phyloP scores from a whole-genome alignment of 805 yeast genomes.

The Ogataea minuta region DNA sequence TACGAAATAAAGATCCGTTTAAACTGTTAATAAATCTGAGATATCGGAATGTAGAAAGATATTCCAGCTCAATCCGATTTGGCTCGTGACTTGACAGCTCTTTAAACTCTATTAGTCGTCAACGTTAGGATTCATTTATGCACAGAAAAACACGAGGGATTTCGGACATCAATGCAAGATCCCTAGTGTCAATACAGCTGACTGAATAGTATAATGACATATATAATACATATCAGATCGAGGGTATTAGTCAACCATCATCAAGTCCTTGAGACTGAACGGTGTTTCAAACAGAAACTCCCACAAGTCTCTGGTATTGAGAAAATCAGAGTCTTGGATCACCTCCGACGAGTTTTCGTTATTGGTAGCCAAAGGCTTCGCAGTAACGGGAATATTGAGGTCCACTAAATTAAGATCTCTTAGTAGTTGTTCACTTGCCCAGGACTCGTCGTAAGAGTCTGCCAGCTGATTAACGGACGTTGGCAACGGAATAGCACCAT shows the following conservation, averaged over 20 bases:
- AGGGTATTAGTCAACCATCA: constrained; percentile 10
- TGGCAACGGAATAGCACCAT: constrained; percentile 7
- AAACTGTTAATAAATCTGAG: constrained; percentile 1
- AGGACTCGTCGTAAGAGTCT: not conserved
- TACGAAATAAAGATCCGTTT: constrained; percentile 36
- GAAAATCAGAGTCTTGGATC: not conserved
- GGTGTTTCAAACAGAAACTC: constrained; percentile 18
- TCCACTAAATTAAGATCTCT: constrained; percentile 5
- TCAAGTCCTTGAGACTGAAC: constrained; percentile 13
- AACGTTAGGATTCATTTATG: too few relatives aligned
- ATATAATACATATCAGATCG: too few relatives aligned
- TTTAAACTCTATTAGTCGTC: too few relatives aligned
- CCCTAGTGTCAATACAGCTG: too few relatives aligned
- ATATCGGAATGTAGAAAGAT: too few relatives aligned
- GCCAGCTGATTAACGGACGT: not conserved
- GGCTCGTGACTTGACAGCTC: too few relatives aligned
- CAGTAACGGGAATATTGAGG: not conserved
- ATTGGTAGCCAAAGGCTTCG: not conserved
- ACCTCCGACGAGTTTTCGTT: not conserved
- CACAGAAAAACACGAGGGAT: too few relatives aligned
- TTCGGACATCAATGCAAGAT: too few relatives aligned
- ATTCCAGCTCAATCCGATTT: too few relatives aligned
- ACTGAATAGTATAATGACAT: too few relatives aligned
- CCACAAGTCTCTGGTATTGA: constrained; percentile 13
- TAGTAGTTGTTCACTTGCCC: constrained; percentile 6